Base-by-base conservation (phyloP, 2,329 filamentous ascomycete species). In the Truncatella angustata region DNA sequence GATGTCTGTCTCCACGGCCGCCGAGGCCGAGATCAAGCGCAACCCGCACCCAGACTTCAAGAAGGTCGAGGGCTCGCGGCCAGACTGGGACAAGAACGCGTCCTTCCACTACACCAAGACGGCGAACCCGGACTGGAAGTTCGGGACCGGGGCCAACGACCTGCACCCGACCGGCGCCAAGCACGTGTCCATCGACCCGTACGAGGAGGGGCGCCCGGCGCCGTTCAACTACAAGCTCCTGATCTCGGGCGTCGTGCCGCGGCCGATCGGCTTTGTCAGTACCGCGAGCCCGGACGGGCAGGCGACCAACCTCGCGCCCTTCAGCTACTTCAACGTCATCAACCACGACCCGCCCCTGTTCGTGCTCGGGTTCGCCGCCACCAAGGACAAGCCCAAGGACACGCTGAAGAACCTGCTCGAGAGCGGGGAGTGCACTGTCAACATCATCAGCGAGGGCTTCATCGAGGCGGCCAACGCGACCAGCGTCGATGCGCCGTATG, bases 161-260 rank as follows among this genome's bases (percentile, higher is more conserved):
- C 67, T 71, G 24, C 54, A 63, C 52, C 52, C 58, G 16, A 54
- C 56, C 9, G 63, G 42, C 50, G 54, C 58, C 54, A 67, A 63
- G 1, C 90, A 96, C 72, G 70, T 93, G 58, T 75, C 85, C 64
- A 96, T 97, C 61, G 87, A 96, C 69, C 92, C 92, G 0, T 85
- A 92, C 67, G 86, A 79, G 51, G 74, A 84, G 24, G 88, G 85
- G 28, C 81, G 92, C 0, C 79, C 84, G 0, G 72, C 82, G 0
- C 72, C 76, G 1, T 84, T 81, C 73, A 97, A 97, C 78, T 97
- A 97, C 81, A 96, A 96, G 72, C 81, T 97, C 12, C 77, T 97
- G 55, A 96, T 97, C 69, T 89, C 85, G 16, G 85, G 84, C 57
- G 83, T 97, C 59, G 80, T 91, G 14, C 93, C 93, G 1, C 83